Base-by-base conservation (phyloP, 1,284 basidiomycete species). In the Papiliotrema nemorosa region DNA sequence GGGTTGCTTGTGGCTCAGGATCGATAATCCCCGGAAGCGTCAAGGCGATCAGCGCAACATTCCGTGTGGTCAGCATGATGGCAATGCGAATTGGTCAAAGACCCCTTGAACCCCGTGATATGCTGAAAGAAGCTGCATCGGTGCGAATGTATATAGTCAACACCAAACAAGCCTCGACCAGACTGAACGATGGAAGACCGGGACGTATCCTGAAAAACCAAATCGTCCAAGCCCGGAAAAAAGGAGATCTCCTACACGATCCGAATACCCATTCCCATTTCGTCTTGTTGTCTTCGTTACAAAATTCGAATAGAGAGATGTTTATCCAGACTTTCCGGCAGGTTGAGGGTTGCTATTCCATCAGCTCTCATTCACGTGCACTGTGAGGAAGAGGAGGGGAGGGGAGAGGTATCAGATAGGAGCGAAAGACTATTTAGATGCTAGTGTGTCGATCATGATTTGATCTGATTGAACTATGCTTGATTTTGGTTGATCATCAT, bases 381-480 rank as follows among this genome's bases (percentile, higher is more conserved):
- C n/a, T 18, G 5, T 37, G 26, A 42, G 25, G 46, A 48, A 56
- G 24, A 39, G 40, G 37, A 38, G 44, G 37, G 24, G 45, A 29
- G 25, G 31, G 37, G 21, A 50, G 49, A 40, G 29, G 64, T 61
- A 75, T 90, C 86, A 90, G 87, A 88, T 86, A 87, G 85, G 86
- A 87, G 86, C 87, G 86, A 88, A 88, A 89, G 87, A 90, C 87
- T 75, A 81, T 66, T 60, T 65, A 83, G 85, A 86, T 88, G 84
- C 59, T 61, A 76, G 81, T 31, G 78, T 80, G 83, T 84, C 86
- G 86, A 88, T 76, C 76, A 76, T 70, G 76, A 85, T 58, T 53
- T 62, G 44, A 57, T 90, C 87, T 84, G 87, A 84, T 86, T 90
- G 87, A 90, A 90, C 88, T 90, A 90, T 89, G 88, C 87, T 78